Percentiles rank a stretch among this genome's conserved stretches.
phyloP scores from a whole-genome alignment of 2,329 filamentous ascomycete species.

The Botryotinia globosa region DNA sequence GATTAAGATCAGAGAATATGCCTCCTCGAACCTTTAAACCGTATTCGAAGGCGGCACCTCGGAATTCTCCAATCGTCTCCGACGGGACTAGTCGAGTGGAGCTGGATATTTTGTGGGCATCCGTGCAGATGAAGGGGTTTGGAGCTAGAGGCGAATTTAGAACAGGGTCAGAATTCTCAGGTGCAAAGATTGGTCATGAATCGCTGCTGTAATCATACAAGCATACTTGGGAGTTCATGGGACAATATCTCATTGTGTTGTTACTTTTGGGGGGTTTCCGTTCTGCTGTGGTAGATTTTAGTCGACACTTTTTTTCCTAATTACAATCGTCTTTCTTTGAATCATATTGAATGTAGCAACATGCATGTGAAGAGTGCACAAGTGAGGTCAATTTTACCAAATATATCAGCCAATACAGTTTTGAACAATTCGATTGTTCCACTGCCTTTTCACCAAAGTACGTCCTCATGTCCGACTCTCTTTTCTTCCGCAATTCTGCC shows the following conservation, averaged over 20 bases:
- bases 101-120: constrained; percentile 12
- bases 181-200: constrained; percentile 13
- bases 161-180: not conserved
- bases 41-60: constrained; percentile 1
- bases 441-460: not conserved
- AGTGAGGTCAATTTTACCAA: not conserved
- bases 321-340: constrained; percentile 1
- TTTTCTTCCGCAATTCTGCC: not conserved
- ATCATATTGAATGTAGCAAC: not conserved
- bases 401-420: not conserved
- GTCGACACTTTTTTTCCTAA: constrained; percentile 18
- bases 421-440: not conserved
- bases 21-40: constrained; percentile 11
- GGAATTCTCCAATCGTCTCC: constrained; percentile 14
- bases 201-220: constrained; percentile 21
- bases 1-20: constrained; percentile 6
- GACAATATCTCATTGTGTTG: constrained; percentile 16
- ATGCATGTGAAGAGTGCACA: not conserved
- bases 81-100: constrained; percentile 13
- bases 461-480: not conserved
- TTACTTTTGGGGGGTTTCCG: constrained; percentile 15
- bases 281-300: constrained; percentile 21
- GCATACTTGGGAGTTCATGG: constrained; percentile 22
- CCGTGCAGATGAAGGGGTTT: constrained; percentile 11
- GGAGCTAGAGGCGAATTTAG: constrained; percentile 8